A percentile compares a stretch with the other conserved stretches of the same genome.
Evolutionary conservation across 2,329 filamentous ascomycete genomes (phyloP).

Genomic region (Fusarium haematococcum): DNA sequence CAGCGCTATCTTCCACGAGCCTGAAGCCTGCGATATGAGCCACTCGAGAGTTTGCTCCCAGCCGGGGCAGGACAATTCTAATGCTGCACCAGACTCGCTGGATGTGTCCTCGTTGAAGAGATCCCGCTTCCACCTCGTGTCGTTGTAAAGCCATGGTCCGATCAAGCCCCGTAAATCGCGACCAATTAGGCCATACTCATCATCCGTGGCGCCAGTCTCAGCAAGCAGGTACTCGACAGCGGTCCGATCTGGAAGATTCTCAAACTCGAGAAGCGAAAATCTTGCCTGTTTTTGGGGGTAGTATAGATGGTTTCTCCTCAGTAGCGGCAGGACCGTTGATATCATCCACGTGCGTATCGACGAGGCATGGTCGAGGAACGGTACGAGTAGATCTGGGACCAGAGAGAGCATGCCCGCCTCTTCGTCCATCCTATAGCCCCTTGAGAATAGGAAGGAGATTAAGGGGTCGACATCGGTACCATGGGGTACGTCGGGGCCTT

Average conservation of each 20-base stretch:
- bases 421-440: slow-evolving; percentile 76
- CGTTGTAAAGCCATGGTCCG: slow-evolving; percentile 79
- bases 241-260: slow-evolving; percentile 67
- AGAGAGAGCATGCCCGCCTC: slow-evolving; percentile 79
- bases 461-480: slow-evolving; percentile 66
- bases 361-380: slow-evolving; percentile 73
- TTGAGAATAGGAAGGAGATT: slow-evolving; percentile 73
- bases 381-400: slow-evolving; percentile 73
- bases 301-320: slow-evolving; percentile 78
- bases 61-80: slow-evolving; percentile 61
- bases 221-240: slow-evolving; percentile 73
- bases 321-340: slow-evolving; percentile 74
- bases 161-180: slow-evolving; percentile 76
- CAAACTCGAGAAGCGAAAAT: slow-evolving; percentile 72
- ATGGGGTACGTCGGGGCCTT: slow-evolving; percentile 59
- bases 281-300: slow-evolving; percentile 64
- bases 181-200: slow-evolving; percentile 59
- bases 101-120: slow-evolving; percentile 9
- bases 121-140: slow-evolving; percentile 63
- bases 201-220: slow-evolving; percentile 60
- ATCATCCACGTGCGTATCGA: slow-evolving; percentile 76
- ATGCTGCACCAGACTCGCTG: slow-evolving; percentile 44
- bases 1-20: slow-evolving; percentile 72
- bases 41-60: slow-evolving; percentile 79
- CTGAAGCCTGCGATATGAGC: slow-evolving; percentile 70